Evolutionary conservation across 2,329 filamentous ascomycete species (phyloP).

Genomic region (Akanthomyces uredinophilus): DNA sequence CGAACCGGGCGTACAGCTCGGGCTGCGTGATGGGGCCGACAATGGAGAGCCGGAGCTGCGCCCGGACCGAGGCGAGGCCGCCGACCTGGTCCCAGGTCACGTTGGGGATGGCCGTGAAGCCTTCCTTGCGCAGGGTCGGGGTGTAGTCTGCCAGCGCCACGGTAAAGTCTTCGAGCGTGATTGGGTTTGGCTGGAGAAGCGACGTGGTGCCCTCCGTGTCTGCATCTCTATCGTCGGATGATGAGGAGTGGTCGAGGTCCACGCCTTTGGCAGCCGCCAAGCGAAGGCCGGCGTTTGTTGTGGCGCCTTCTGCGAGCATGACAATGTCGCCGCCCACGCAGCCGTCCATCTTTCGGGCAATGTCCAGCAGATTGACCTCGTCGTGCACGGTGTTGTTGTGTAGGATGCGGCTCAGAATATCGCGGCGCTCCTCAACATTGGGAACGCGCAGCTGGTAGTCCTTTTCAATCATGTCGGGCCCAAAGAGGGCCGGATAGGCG

Average conservation of each 20-base stretch:
- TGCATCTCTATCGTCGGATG: not conserved
- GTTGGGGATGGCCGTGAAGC: conserved; percentile 89
- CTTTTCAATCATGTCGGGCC: conserved; percentile 71
- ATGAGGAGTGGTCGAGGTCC: not conserved
- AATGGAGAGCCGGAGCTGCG: conserved; percentile 78
- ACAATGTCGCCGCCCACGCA: conserved; percentile 90
- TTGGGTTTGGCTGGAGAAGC: not conserved
- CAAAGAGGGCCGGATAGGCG: conserved; percentile 71
- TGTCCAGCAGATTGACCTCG: conserved; percentile 65
- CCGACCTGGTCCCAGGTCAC: conserved; percentile 93
- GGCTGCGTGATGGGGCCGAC: conserved; percentile 85
- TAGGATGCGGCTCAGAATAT: conserved; percentile 50
- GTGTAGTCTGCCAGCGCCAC: conserved; percentile 60
- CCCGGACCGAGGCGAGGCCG: conserved; percentile 71
- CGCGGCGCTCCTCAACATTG: conserved; percentile 65
- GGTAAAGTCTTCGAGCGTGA: conserved; percentile 55
- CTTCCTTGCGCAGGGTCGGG: conserved; percentile 73
- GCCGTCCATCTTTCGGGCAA: conserved; percentile 83
- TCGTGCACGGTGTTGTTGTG: conserved; percentile 23
- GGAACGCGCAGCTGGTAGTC: conserved; percentile 88
- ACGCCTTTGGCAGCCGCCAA: conserved; percentile 26
- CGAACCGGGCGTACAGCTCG: conserved; percentile 67
- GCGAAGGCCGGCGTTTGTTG: conserved; percentile 32
- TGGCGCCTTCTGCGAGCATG: conserved; percentile 48
- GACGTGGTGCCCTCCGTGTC: not conserved